Base-by-base conservation (phyloP, 1,139 yeast genomes). In the Kazachstania sp. region DNA sequence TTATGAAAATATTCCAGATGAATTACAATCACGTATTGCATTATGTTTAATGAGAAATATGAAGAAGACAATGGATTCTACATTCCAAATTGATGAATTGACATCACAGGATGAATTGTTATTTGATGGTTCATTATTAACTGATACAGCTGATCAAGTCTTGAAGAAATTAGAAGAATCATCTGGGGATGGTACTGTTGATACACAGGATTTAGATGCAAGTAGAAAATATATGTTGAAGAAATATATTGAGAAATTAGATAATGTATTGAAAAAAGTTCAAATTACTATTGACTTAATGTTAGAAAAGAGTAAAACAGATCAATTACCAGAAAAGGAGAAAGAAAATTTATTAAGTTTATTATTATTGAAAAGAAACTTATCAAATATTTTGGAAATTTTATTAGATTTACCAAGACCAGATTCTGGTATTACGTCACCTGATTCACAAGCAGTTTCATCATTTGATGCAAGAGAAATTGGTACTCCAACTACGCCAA, bases 31-130 rank as follows among this genome's bases (percentile, higher is more conserved):
- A 38, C 77, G 90, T 62, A 78, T 88, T 52, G 94, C 95, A 0
- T 77, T 85, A 51, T 83, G 84, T 60, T 72, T 90, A 58, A 81
- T 88, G 83, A 77, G 84, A 59, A 88, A 88, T 61, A 82, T 88
- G 84, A 90, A 86, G 58, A 70, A 66, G 43, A 71, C 73, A 18
- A 68, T 81, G 60, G 74, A 74, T 51, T 70, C 73, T 19, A 74
- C 71, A 43, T 56, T 61, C 54, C 64, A 59, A 45, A 53, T 61
- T 20, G 66, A 63, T 39, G 64, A 63, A 18, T 51, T 59, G 36
- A 46, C 62, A 7, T 54, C 67, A 1, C 70, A 70, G 47, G 79
- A 76, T 60, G 78, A 75, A 49, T 62, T 77, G 39, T 64, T 75
- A 42, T 75, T 75, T 58, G 80, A 75, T 60, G 80, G 79, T n/a